Base-by-base conservation (phyloP, 2,329 filamentous ascomycete genomes). In the Fusarium veterinarium region DNA sequence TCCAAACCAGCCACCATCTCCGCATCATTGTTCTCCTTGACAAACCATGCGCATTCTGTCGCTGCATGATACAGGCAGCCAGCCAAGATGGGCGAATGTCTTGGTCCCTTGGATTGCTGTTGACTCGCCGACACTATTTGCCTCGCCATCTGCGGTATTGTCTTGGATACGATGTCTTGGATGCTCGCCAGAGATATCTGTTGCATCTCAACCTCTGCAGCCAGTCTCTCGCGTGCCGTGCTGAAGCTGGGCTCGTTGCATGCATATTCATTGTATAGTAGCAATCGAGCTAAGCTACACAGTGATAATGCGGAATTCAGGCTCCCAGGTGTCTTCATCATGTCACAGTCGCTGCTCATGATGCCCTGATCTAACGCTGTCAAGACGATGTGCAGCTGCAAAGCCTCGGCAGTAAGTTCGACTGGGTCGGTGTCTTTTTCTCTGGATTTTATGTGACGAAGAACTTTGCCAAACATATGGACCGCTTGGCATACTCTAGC, bases 291-390 rank as follows among this genome's bases (percentile, higher is more conserved):
- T 8, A 52, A n/a, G 20, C 33, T 52, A 17, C 49, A 52, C 23
- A 52, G 33, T 12, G 49, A 52, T 5, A 38, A 28, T 5, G 49
- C 49, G 3, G 23, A 37, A 16, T 38, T 23, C 6, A 52, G n/a
- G 23, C 5, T 38, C 25, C 33, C 23, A n/a, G 28, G 49, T 6
- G 13, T 6, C 0, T 23, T 9, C 17, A 1, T 11, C 0, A 28
- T 28, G 33, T 52, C 49, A 12, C 17, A 28, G 19, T 38, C 49
- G 5, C 20, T 12, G 12, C 13, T 52, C 7, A 16, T 9, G 9
- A 52, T 52, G 5, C 49, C 49, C 13, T 52, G 49, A 4, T 38
- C 19, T 28, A 52, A 20, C 12, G 33, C 19, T 9, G 19, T 25
- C 49, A 52, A 38, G 3, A 38, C 23, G 0, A 28, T 12, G 13